Evolutionary conservation across 1,139 yeast species (phyloP), one percentile per base, ranked within the genome.

Genomic region (Suhomyces guaymorum): DNA sequence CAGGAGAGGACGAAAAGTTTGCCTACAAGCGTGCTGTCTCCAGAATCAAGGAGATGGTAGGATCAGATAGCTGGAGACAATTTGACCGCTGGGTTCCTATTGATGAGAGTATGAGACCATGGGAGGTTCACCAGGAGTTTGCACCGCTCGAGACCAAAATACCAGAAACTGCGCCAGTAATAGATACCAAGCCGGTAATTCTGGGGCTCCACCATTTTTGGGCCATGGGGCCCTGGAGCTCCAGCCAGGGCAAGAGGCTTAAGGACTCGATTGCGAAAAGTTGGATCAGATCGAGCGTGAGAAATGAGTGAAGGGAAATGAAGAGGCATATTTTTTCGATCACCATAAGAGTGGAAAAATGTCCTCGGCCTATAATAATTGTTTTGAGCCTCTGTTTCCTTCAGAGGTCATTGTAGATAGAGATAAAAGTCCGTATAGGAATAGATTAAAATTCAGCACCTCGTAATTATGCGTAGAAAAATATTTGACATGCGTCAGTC

Each of bases 1-100:
- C 88, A 0, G 90, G 92, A 18, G 89, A 82, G 48, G 90, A 83
- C 55, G 90, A 83, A 52, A 74, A 73, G 57, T 82, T 83, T 61
- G 89, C 92, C 3, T 82, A 76, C 49, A 79, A 78, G 44, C 58
- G 90, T 44, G 89, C 90, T 0, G 82, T 82, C 1, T 78, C 82
- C 52, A 61, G 92, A 46, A 70, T 83, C 17, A 66, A 67, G 41
- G 90, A 83, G 48, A 82, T 83, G 88, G 75, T 80, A 1, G 70
- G 70, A 1, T 75, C 83, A 0, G 63, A 59, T 17, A 47, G 49
- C 7, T 82, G 88, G 86, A 63, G 81, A 43, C 42, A 48, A 7
- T 44, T 51, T 3, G 57, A 56, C 18, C 54, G 68, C 35, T 81
- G 87, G 88, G 61, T 68, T 3, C 86, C 85, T 3, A 55, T 78